Evolutionary conservation across 192 early-diverging fungal species (phyloP), one percentile per base, ranked within the genome.

Genomic region (Dissophora ornata): DNA sequence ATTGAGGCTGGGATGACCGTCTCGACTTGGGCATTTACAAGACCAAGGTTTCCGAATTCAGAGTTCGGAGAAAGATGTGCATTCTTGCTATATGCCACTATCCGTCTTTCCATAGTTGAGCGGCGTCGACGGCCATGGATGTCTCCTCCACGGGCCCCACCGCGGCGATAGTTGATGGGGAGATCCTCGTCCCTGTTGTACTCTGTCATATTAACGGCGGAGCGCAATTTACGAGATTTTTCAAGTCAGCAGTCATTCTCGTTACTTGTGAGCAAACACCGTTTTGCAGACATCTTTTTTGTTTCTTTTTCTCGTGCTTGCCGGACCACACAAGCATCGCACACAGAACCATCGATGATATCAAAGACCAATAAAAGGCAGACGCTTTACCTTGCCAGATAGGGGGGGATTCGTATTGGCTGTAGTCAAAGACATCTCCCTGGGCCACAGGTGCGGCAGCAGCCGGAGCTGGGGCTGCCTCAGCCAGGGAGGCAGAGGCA

Each of bases 321-420:
- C n/a, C n/a, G n/a, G n/a, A n/a, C n/a, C n/a, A n/a, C n/a, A n/a
- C n/a, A n/a, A n/a, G n/a, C n/a, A n/a, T n/a, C n/a, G n/a, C n/a
- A n/a, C n/a, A n/a, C n/a, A n/a, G n/a, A n/a, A n/a, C n/a, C n/a
- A n/a, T n/a, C n/a, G n/a, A n/a, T n/a, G n/a, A n/a, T n/a, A n/a
- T n/a, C n/a, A 16, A 4, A 12, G 44, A 26, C 18, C 28, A 10
- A 34, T 7, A 26, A 34, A 26, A 12, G 26, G 11, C n/a, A 38
- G 16, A 19, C 10, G n/a, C 30, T 9, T n/a, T 70, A 70, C 68
- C 51, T 55, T 45, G n/a, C 71, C 62, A 74, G 62, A 66, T 61
- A n/a, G 71, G 71, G 33, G 62, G 62, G 21, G 71, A 66, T 29
- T 75, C n/a, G 34, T 66, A 48, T 19, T 45, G 41, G 9, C 22